A percentile compares a stretch with the other conserved stretches of the same genome.
These are phyloP conservation scores for Glycyrrhiza uralensis DNA, from an alignment of 306 rosid species.

Conservation along the genomic window DNA sequence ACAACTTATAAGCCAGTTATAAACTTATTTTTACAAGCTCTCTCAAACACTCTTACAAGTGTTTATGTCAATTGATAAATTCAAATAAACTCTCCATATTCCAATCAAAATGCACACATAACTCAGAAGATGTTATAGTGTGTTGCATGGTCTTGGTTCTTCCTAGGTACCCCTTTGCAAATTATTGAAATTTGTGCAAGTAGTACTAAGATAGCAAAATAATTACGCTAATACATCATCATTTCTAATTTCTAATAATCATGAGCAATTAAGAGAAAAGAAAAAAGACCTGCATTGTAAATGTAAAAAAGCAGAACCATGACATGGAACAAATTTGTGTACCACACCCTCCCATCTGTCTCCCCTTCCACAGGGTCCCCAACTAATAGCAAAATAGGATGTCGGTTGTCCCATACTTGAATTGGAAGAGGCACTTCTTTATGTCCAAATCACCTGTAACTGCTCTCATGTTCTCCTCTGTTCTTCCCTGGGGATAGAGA, in stretches of 20 bases:
- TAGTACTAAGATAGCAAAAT: too few species aligned
- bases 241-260: too few species aligned
- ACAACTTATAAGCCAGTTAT: too few species aligned
- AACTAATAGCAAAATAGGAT: slow-evolving; percentile 14
- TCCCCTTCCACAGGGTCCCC: not conserved
- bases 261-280: not conserved
- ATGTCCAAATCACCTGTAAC: slow-evolving; percentile 23
- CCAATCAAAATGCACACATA: too few species aligned
- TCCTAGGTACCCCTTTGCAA: too few species aligned
- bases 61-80: too few species aligned
- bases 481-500: slow-evolving; percentile 20
- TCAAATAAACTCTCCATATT: too few species aligned
- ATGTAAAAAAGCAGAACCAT: not conserved
- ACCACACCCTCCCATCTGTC: slow-evolving; percentile 12
- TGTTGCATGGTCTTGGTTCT: too few species aligned
- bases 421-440: slow-evolving; percentile 15
- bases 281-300: not conserved
- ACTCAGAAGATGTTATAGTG: too few species aligned
- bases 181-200: too few species aligned
- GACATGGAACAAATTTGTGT: slow-evolving; percentile 20
- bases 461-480: slow-evolving; percentile 12
- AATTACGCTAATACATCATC: not conserved
- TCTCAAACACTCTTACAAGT: too few species aligned
- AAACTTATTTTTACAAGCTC: too few species aligned
- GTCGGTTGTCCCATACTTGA: slow-evolving; percentile 15